Base-by-base conservation (phyloP, 2,329 filamentous ascomycete genomes). In the Sporothrix schenckii region DNA sequence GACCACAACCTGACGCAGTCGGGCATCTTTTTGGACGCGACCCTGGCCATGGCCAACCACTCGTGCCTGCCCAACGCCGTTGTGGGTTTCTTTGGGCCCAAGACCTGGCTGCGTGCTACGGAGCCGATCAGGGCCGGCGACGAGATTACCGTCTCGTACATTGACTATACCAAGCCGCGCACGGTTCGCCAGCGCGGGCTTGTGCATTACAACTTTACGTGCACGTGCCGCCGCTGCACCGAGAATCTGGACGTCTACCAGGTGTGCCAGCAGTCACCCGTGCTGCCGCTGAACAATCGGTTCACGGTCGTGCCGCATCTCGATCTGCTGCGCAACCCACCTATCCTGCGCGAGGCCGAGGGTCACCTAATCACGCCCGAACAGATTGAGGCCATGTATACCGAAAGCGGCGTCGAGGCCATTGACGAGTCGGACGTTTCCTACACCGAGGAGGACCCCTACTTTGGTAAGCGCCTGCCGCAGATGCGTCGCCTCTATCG, bases 101-200 rank as follows among this genome's bases (percentile, higher is more conserved):
- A 78, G 4, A 84, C 86, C 3, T 77, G 84, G 2, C 77, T 90
- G 16, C 81, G 83, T 50, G 85, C 87, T 1, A 81, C 85, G 69
- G 76, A 75, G 27, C 76, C 80, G 3, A 87, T 90, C 54, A 75
- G 80, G 16, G 76, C 80, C 44, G 86, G 82, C 9, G 83, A 88
- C 34, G 86, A 89, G 78, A 83, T 90, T 69, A 83, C 85, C 70
- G 87, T 90, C 47, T 88, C 86, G 1, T 90, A 90, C 73, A 86
- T 87, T 49, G 86, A 87, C 70, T 82, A 81, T 72, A 84, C 82
- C 2, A 78, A 81, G 60, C 83, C 84, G 5, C 79, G 80, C 34
- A 72, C 78, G 1, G 79, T 79, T 54, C 81, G 87, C 65, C 80
- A 78, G 66, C 73, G 80, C 65, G 80, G 80, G 0, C 79, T 88